Conservation (phyloP, 1,139 yeast genomes). For the Wickerhamiella infanticola region DNA sequence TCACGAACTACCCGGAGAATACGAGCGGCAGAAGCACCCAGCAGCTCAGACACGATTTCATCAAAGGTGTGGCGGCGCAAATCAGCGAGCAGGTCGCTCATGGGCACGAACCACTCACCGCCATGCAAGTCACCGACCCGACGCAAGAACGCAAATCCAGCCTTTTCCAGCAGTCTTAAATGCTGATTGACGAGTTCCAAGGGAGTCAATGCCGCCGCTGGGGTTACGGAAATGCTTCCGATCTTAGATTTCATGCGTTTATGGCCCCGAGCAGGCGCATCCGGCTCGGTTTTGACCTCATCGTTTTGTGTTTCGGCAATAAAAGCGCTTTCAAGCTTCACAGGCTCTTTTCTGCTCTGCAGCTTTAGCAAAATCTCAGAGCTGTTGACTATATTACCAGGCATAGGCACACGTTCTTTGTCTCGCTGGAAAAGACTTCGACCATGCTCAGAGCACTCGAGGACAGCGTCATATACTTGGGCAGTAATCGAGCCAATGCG, state of each 20-base stretch:
- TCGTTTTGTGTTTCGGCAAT: constrained; percentile 16
- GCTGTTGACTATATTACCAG: constrained; percentile 22
- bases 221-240: constrained; percentile 4
- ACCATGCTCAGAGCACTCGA: constrained; percentile 38
- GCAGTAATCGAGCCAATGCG: constrained; percentile 60
- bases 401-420: constrained; percentile 17
- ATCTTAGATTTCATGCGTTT: constrained; percentile 10
- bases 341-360: constrained; percentile 9
- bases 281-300: constrained; percentile 23
- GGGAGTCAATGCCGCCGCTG: not conserved
- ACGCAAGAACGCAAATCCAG: constrained; percentile 16
- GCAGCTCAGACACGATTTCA: constrained; percentile 33
- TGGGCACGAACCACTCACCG: constrained; percentile 31
- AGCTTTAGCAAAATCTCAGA: constrained; percentile 20
- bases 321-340: constrained; percentile 26
- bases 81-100: constrained; percentile 19
- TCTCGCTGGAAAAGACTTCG: constrained; percentile 17
- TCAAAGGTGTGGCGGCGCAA: constrained; percentile 47
- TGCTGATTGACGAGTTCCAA: constrained; percentile 30
- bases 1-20: constrained; percentile 53
- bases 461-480: constrained; percentile 43
- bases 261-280: constrained; percentile 4
- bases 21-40: constrained; percentile 39
- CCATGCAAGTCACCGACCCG: constrained; percentile 23
- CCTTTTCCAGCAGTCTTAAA: constrained; percentile 23